Base-by-base conservation (phyloP, 768 basidiomycete genomes). In the Lactarius hatsudake region DNA sequence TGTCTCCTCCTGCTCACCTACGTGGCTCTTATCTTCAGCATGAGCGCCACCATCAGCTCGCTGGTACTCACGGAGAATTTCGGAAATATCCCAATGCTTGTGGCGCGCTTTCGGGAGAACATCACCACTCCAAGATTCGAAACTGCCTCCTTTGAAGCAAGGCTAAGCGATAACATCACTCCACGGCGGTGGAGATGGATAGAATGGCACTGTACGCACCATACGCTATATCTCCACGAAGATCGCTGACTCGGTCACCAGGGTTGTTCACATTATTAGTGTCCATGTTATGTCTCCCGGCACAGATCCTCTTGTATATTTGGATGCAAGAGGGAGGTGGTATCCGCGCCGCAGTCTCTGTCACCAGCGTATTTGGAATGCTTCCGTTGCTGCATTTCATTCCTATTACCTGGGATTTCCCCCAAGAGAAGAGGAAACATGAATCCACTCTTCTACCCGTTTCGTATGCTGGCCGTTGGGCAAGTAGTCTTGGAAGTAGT, bases 21-120 rank as follows among this genome's bases (percentile, higher is more conserved):
- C 61, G n/a, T 64, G 28, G 45, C 69, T 5, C 61, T 71, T 17
- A 45, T 71, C 63, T 69, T 71, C 63, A 64, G 69, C 64, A 45
- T 64, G 36, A 65, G 64, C 57, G 36, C 63, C n/a, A 70, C 66
- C 9, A 68, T 70, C 51, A 65, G 45, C 57, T 70, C 69, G 15
- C 61, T 68, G 32, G 51, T 70, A 6, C 69, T 70, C 58, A 70
- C 59, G 15, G 61, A 60, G 26, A 64, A 62, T n/a, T 65, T 68
- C 12, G 66, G 67, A 23, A 59, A 68, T 20, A 26, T 68, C 12
- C 63, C 69, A n/a, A 38, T 59, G 57, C 56, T 63, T 17, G 38
- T 34, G 13, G 51, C 48, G 12, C 61, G 67, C 20, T 36, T 64
- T 34, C 51, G 23, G 54, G 56, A 58, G 48, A 58, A 43, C 18